phyloP scores from a whole-genome alignment of 441 rosid species.

The Isatis lusitanica region DNA sequence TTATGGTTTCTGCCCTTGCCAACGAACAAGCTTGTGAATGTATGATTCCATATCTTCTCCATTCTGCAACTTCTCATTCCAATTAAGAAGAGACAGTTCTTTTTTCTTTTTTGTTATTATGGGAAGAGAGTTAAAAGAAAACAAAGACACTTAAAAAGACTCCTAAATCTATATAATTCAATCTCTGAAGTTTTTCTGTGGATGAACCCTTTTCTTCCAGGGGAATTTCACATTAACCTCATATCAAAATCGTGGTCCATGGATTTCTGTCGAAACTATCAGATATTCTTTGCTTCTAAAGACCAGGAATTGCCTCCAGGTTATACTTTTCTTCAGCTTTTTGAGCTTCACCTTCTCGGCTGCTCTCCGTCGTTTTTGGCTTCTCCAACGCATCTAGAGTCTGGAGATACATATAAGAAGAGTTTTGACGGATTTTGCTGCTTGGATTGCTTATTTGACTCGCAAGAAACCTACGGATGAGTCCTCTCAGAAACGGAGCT shows the following conservation, averaged over 20 bases:
- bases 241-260: conserved; percentile 22
- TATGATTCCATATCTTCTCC: conserved; percentile 4
- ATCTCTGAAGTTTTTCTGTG: conserved; percentile 10
- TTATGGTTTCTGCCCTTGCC: neutral
- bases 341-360: conserved; percentile 48
- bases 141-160: neutral
- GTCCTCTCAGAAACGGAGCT: conserved; percentile 91
- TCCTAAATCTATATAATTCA: conserved; percentile 14
- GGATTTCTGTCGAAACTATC: conserved; percentile 13
- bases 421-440: conserved; percentile 50
- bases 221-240: neutral
- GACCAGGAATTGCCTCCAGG: conserved; percentile 92
- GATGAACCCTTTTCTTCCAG: conserved; percentile 1
- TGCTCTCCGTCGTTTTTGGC: conserved; percentile 55
- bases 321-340: conserved; percentile 69
- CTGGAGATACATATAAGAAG: conserved; percentile 72
- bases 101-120: neutral
- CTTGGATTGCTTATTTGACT: conserved; percentile 90
- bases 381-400: conserved; percentile 64
- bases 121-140: neutral
- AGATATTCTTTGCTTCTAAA: conserved; percentile 43
- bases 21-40: neutral
- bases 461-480: conserved; percentile 91
- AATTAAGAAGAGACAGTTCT: conserved; percentile 10
- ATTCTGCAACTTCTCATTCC: conserved; percentile 18